phyloP scores from a whole-genome alignment of 2,329 filamentous ascomycete species.

The Pyrenophora graminea region DNA sequence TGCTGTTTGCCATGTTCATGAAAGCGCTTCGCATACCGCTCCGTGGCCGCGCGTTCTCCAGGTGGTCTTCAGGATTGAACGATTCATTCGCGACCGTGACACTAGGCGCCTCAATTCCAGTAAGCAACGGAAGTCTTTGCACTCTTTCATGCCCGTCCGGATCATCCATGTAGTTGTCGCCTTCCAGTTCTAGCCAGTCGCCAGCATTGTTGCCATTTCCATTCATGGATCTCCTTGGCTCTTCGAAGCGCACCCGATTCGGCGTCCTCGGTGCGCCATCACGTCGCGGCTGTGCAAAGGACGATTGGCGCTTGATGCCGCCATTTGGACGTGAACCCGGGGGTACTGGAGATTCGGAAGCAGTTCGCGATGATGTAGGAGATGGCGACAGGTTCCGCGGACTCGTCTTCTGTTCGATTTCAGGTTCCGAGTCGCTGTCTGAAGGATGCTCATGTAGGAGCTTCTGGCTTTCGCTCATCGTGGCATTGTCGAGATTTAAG shows the following conservation, averaged over 20 bases:
- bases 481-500: conserved; percentile 37
- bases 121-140: conserved; percentile 71
- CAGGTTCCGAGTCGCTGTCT: conserved; percentile 37
- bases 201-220: conserved; percentile 31
- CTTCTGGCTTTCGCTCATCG: conserved; percentile 47
- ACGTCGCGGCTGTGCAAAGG: conserved; percentile 53
- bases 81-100: conserved; percentile 67
- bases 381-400: conserved; percentile 34
- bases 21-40: conserved; percentile 86
- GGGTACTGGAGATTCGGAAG: conserved; percentile 36
- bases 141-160: conserved; percentile 47
- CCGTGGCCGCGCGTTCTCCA: conserved; percentile 72
- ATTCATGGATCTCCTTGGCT: conserved; percentile 43
- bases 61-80: conserved; percentile 61
- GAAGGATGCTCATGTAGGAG: conserved; percentile 43
- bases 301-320: conserved; percentile 45
- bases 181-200: conserved; percentile 58
- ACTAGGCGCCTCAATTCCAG: conserved; percentile 80
- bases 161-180: conserved; percentile 63
- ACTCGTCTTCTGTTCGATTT: conserved; percentile 20
- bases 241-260: conserved; percentile 75
- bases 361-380: conserved; percentile 32
- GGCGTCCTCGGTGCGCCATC: conserved; percentile 64
- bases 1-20: conserved; percentile 99
- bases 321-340: conserved; percentile 32